A percentile compares a stretch with the other conserved stretches of the same genome.
Evolutionary conservation across 208 protist species (phyloP).

Genomic region (Crithidia fasciculata): DNA sequence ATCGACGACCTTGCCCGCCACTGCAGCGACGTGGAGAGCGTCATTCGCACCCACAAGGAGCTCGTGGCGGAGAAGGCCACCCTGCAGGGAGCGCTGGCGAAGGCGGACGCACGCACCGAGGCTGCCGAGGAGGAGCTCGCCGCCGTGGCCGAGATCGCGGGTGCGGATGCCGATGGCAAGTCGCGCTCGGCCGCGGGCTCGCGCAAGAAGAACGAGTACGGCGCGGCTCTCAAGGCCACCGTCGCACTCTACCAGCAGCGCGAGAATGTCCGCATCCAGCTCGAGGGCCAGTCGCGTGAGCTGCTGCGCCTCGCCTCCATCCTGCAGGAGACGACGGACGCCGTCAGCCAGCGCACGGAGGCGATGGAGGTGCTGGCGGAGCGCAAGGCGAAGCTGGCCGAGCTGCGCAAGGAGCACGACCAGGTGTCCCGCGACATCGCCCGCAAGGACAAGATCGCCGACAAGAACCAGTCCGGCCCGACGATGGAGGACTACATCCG

Average conservation of each 20-base stretch:
- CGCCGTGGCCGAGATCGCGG: conserved; percentile 34
- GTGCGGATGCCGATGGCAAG: conserved; percentile 40
- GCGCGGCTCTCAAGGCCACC: conserved; percentile 29
- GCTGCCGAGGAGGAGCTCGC: conserved; percentile 41
- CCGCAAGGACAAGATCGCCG: conserved; percentile 59
- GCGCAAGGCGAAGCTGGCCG: conserved; percentile 54
- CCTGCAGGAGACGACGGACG: conserved; percentile 52
- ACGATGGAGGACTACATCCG: conserved; percentile 56
- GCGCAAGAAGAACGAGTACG: conserved; percentile 43
- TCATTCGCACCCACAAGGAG: conserved; percentile 35
- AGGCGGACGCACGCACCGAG: conserved; percentile 26
- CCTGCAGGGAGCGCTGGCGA: conserved; percentile 26
- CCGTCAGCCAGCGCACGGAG: conserved; percentile 58
- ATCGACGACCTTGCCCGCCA: conserved; percentile 60
- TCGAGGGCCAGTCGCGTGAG: conserved; percentile 50
- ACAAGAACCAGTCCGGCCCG: conserved; percentile 43
- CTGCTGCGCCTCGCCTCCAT: conserved; percentile 50
- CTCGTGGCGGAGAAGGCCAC: conserved; percentile 45
- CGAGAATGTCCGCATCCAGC: conserved; percentile 46
- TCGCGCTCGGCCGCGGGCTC: conserved; percentile 20
- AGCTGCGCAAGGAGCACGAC: conserved; percentile 45
- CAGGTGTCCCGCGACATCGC: conserved; percentile 35
- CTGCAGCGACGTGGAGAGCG: conserved; percentile 44
- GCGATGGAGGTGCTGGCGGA: conserved; percentile 55
- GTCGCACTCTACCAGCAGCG: conserved; percentile 46